These are phyloP conservation scores for Monilinia vaccinii-corymbosi DNA, from an alignment of 2,329 filamentous ascomycete genomes.

Conservation along the genomic window DNA sequence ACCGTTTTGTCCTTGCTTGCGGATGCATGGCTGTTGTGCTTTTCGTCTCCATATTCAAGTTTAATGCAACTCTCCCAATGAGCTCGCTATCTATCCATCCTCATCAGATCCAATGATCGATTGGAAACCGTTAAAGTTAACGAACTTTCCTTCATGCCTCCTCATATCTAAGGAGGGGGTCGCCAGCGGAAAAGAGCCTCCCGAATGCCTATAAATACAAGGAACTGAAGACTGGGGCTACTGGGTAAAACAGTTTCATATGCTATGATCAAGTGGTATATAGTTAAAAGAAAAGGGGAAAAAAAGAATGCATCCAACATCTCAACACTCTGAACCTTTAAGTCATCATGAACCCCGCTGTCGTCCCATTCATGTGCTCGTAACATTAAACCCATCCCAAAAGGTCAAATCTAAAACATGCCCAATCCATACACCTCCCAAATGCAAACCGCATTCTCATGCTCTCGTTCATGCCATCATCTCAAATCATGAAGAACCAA, in stretches of 20 bases:
- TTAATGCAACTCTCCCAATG: not conserved
- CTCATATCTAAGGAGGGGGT: not conserved
- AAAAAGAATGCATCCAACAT: not conserved
- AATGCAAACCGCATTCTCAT: conserved; percentile 3
- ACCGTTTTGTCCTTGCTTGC: not conserved
- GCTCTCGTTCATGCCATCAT: conserved; percentile 1
- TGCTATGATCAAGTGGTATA: conserved; percentile 6
- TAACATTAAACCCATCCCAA: conserved; percentile 3
- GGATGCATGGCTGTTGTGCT: not conserved
- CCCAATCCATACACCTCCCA: not conserved
- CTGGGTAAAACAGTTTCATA: not conserved
- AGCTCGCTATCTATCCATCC: not conserved
- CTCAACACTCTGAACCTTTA: not conserved
- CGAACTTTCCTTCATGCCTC: not conserved
- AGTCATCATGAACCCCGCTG: not conserved
- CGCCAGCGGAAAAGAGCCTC: not conserved
- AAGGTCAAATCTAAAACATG: not conserved
- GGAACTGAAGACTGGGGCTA: not conserved
- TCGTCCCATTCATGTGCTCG: not conserved
- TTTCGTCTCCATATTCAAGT: not conserved
- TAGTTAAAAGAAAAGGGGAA: not conserved
- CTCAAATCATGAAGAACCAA: not conserved
- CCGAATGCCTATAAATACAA: not conserved
- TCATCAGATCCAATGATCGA: not conserved
- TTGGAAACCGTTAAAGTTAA: not conserved